Conservation (phyloP, 2,329 filamentous ascomycete species). For the Trichoderma afroharzianum region DNA sequence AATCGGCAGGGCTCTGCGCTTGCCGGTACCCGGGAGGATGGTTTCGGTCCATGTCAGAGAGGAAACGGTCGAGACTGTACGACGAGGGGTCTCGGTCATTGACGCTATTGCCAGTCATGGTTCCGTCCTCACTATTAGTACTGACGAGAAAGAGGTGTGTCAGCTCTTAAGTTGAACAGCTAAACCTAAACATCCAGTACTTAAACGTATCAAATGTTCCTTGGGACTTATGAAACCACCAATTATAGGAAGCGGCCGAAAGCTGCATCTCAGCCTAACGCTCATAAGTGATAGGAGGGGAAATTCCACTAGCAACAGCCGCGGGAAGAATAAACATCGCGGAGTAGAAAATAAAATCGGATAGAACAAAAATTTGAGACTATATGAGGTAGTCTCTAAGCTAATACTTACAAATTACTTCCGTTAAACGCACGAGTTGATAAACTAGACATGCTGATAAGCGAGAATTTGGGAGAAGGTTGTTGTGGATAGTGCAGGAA, state of each 20-base stretch:
- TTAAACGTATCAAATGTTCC: neutral
- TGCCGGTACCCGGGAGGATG: neutral
- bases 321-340: too few species aligned
- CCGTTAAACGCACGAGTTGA: neutral
- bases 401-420: neutral
- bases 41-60: neutral
- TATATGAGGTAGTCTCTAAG: neutral
- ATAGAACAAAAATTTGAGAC: neutral
- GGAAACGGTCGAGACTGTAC: neutral
- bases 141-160: neutral
- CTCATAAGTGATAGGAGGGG: too few species aligned
- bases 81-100: neutral
- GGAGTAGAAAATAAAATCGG: neutral
- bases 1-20: neutral
- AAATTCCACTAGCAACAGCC: too few species aligned
- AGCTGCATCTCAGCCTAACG: too few species aligned
- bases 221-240: neutral
- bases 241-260: neutral
- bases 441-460: neutral
- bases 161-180: too few species aligned
- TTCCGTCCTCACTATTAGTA: neutral
- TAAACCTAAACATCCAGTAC: neutral
- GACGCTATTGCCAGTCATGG: neutral
- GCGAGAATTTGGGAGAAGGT: neutral
- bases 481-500: neutral